These are phyloP conservation scores for Leersia perrieri DNA, from an alignment of 176 grass and related monocot species.

Conservation along the genomic window DNA sequence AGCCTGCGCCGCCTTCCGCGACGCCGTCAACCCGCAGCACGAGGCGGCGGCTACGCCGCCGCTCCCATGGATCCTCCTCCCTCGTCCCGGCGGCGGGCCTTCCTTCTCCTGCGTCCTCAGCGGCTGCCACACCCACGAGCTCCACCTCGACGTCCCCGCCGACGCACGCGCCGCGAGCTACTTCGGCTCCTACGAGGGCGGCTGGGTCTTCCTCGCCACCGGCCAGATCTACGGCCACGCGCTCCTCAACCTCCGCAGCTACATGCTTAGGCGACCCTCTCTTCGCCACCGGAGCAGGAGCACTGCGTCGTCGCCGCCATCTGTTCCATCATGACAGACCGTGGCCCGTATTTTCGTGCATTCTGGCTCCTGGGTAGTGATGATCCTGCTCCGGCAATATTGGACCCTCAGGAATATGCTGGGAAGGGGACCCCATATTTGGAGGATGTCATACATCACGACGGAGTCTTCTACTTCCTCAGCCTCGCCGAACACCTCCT, in stretches of 20 bases:
- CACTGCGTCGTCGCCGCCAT: neutral
- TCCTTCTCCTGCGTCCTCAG: neutral
- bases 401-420: too few relatives aligned
- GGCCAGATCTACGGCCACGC: neutral
- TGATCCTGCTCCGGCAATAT: too few relatives aligned
- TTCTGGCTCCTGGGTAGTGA: neutral
- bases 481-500: neutral
- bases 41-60: too few relatives aligned
- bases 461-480: neutral
- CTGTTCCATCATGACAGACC: too few relatives aligned
- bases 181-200: constrained; percentile 11
- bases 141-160: neutral
- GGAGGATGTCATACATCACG: neutral
- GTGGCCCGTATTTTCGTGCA: neutral
- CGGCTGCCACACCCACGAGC: neutral
- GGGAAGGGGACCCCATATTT: too few relatives aligned
- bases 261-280: neutral
- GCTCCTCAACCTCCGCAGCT: neutral
- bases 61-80: neutral
- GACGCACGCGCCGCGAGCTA: neutral
- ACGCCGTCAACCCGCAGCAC: neutral
- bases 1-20: neutral
- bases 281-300: neutral
- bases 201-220: neutral
- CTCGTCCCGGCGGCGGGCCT: neutral